Base-by-base conservation (phyloP, 2,329 filamentous ascomycete genomes). In the Uncinocarpus reesii region DNA sequence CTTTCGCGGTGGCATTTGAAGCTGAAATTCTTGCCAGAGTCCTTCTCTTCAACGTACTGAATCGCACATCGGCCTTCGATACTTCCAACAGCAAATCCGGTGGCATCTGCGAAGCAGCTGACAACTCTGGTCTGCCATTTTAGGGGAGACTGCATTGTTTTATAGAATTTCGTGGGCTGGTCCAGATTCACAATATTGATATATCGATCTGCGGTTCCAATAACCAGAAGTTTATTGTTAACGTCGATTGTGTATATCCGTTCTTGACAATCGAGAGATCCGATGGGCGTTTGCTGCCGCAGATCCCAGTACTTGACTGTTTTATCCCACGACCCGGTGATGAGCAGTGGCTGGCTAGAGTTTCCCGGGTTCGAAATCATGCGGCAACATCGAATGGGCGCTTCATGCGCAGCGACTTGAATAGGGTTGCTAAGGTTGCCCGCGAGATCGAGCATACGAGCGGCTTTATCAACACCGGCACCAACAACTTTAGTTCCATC, bases 61-160 rank as follows among this genome's bases (percentile, higher is more conserved):
- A 98, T 98, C 1, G 92, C 92, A 65, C 92, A 98, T 48, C 92
- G 84, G 24, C 92, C 92, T 66, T 98, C 92, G 59, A 98, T 95
- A 63, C 86, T 94, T 47, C 92, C 92, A 43, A 98, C 86, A 1
- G 92, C 92, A 62, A 94, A 98, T 4, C 92, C 92, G 0, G 81
- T 81, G 5, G 87, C 84, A 64, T 98, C 90, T 11, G 83, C 81
- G 65, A 98, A 98, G 72, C 90, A 96, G 71, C 84, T 92, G 44
- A 96, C 86, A 10, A 93, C 87, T 50, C 90, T 77, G 1, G 92
- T 98, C 75, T 98, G 92, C 87, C 89, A 98, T 71, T 98, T 98
- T 37, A 98, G 77, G 2, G 92, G 92, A 62, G 87, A 95, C 69
- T 95, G 87, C 43, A 95, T 77, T 7, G 86, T 90, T 77, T 98